phyloP scores from a whole-genome alignment of 2,329 filamentous ascomycete genomes.

The Elsinoe necatrix region DNA sequence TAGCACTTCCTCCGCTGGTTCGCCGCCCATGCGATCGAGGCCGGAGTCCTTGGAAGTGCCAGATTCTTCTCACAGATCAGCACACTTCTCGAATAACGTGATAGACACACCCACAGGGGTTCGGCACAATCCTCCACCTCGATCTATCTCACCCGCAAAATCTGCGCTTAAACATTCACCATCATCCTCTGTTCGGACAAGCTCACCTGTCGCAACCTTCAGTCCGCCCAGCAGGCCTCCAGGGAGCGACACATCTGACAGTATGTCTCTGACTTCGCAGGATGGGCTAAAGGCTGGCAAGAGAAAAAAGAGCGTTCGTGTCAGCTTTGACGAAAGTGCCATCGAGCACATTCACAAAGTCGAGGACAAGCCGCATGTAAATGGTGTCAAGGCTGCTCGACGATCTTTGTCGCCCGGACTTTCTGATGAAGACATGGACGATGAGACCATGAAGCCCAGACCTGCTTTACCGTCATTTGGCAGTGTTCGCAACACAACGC shows the following conservation, averaged over 20 bases:
- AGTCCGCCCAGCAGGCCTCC: conserved; percentile 39
- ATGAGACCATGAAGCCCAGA: conserved; percentile 61
- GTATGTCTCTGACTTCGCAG: conserved; percentile 37
- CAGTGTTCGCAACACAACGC: conserved; percentile 57
- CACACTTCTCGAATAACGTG: conserved; percentile 56
- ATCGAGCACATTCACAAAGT: conserved; percentile 42
- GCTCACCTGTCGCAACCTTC: conserved; percentile 42
- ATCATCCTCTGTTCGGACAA: conserved; percentile 40
- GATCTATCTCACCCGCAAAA: conserved; percentile 68
- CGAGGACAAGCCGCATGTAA: neutral
- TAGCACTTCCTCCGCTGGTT: conserved; percentile 5
- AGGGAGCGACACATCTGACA: conserved; percentile 50
- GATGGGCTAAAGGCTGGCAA: conserved; percentile 29
- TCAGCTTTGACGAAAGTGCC: conserved; percentile 68
- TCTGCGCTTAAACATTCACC: conserved; percentile 63
- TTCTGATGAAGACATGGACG: conserved; percentile 49
- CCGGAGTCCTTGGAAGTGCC: conserved; percentile 30
- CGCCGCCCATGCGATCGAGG: conserved; percentile 17
- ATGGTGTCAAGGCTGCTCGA: conserved; percentile 13
- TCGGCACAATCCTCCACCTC: conserved; percentile 59
- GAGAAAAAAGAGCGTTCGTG: conserved; percentile 59
- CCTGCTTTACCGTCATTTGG: conserved; percentile 67
- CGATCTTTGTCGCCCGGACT: conserved; percentile 22
- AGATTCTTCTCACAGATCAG: conserved; percentile 49
- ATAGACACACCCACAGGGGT: conserved; percentile 45